Percentiles rank a stretch among this genome's conserved stretches.
Evolutionary conservation across 2,329 filamentous ascomycete species (phyloP).

Genomic region (Lachnellula hyalina): DNA sequence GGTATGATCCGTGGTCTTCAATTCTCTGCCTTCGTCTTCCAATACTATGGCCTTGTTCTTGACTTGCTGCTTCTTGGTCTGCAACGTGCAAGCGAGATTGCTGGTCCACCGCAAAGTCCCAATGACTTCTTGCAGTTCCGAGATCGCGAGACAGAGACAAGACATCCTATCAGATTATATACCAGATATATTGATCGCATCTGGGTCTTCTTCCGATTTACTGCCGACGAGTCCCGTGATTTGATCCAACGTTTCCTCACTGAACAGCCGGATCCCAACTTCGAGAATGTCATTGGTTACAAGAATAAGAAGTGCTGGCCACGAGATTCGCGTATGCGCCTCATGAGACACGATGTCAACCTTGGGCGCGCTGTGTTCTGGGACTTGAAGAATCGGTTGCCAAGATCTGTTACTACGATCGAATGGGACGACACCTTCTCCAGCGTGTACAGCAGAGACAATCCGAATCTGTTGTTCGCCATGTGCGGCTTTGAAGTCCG

Average conservation of each 20-base stretch:
- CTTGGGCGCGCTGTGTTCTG: slow-evolving; percentile 96
- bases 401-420: slow-evolving; percentile 90
- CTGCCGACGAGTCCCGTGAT: slow-evolving; percentile 88
- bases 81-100: slow-evolving; percentile 96
- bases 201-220: slow-evolving; percentile 95
- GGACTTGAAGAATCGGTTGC: slow-evolving; percentile 96
- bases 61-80: slow-evolving; percentile 88
- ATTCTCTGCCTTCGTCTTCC: slow-evolving; percentile 98
- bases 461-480: slow-evolving; percentile 92
- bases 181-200: slow-evolving; percentile 97
- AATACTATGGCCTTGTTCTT: slow-evolving; percentile 94
- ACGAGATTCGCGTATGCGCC: slow-evolving; percentile 90
- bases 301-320: slow-evolving; percentile 99
- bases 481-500: slow-evolving; percentile 98
- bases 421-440: slow-evolving; percentile 99
- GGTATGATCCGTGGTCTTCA: slow-evolving; percentile 97
- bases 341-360: slow-evolving; percentile 99
- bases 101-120: slow-evolving; percentile 84
- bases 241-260: slow-evolving; percentile 97
- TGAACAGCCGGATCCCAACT: slow-evolving; percentile 97
- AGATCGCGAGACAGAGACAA: slow-evolving; percentile 84
- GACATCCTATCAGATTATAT: slow-evolving; percentile 95
- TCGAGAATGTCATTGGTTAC: slow-evolving; percentile 98
- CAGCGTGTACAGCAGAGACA: slow-evolving; percentile 96
- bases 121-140: slow-evolving; percentile 98